A percentile compares a stretch with the other conserved stretches of the same genome.
These are phyloP conservation scores for Tetrapisispora nanseiensis DNA, from an alignment of 805 yeast species.

Conservation along the genomic window DNA sequence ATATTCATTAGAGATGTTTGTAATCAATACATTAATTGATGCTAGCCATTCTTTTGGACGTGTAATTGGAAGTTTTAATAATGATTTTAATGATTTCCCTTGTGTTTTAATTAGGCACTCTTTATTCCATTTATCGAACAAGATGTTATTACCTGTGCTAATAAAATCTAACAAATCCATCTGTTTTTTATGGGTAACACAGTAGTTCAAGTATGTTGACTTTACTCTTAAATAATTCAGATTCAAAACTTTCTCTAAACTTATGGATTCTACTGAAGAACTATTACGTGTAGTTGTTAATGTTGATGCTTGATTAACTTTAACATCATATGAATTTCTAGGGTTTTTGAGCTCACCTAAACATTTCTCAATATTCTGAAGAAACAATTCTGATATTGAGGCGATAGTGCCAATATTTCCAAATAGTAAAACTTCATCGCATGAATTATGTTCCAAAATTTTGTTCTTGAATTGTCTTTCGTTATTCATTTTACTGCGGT, in stretches of 20 bases:
- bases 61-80: conserved; percentile 27
- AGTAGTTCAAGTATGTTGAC: conserved; percentile 29
- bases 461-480: conserved; percentile 25
- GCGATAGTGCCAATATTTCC: conserved; percentile 35
- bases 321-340: no score
- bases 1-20: neutral
- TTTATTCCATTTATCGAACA: conserved; percentile 28
- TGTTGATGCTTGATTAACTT: no score
- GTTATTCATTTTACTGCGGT: conserved; percentile 26
- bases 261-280: conserved; percentile 9
- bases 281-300: no score
- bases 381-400: conserved; percentile 29
- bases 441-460: conserved; percentile 18
- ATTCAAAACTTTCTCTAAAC: conserved; percentile 26
- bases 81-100: conserved; percentile 22
- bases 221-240: conserved; percentile 28
- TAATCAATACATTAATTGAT: conserved; percentile 6
- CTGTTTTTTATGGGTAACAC: conserved; percentile 26
- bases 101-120: conserved; percentile 25
- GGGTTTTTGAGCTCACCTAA: no score
- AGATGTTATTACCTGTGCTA: conserved; percentile 8
- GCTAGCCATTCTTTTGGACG: conserved; percentile 23
- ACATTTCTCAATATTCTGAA: conserved; percentile 13
- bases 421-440: conserved; percentile 34
- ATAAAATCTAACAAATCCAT: conserved; percentile 18